These are phyloP conservation scores for Westerdykella ornata DNA, from an alignment of 2,329 filamentous ascomycete species.

Conservation along the genomic window DNA sequence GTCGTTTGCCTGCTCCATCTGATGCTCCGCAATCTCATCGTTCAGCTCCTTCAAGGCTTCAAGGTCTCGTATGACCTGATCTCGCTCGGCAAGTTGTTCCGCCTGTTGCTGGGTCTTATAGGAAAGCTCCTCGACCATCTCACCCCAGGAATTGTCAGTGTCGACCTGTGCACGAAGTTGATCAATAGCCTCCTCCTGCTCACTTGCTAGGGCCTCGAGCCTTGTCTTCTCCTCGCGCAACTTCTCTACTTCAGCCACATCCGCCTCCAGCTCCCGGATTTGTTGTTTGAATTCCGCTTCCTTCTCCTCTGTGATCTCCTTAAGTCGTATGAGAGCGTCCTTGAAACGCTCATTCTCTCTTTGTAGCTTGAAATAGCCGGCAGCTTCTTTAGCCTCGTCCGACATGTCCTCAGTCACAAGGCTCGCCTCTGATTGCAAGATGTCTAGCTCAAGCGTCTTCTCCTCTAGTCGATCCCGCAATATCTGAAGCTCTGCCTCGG, in stretches of 20 bases:
- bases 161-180: conserved; percentile 89
- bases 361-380: conserved; percentile 88
- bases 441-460: conserved; percentile 78
- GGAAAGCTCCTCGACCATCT: conserved; percentile 88
- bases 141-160: conserved; percentile 77
- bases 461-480: conserved; percentile 74
- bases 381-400: conserved; percentile 76
- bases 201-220: conserved; percentile 64
- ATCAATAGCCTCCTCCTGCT: conserved; percentile 68
- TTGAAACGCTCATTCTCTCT: conserved; percentile 79
- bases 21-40: conserved; percentile 89
- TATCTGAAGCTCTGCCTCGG: conserved; percentile 72
- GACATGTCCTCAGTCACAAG: conserved; percentile 80
- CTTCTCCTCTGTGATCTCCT: conserved; percentile 80
- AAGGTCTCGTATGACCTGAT: conserved; percentile 74
- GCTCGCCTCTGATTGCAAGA: conserved; percentile 78
- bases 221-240: conserved; percentile 57
- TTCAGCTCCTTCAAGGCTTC: conserved; percentile 87
- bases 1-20: conserved; percentile 87
- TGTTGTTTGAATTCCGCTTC: conserved; percentile 65
- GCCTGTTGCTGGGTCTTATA: conserved; percentile 79
- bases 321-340: conserved; percentile 74
- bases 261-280: conserved; percentile 37
- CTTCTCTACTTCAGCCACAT: conserved; percentile 28
- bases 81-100: conserved; percentile 77